These are phyloP conservation scores for Globisporangium lucens DNA, from an alignment of 352 stramenopile genomes.

Conservation along the genomic window DNA sequence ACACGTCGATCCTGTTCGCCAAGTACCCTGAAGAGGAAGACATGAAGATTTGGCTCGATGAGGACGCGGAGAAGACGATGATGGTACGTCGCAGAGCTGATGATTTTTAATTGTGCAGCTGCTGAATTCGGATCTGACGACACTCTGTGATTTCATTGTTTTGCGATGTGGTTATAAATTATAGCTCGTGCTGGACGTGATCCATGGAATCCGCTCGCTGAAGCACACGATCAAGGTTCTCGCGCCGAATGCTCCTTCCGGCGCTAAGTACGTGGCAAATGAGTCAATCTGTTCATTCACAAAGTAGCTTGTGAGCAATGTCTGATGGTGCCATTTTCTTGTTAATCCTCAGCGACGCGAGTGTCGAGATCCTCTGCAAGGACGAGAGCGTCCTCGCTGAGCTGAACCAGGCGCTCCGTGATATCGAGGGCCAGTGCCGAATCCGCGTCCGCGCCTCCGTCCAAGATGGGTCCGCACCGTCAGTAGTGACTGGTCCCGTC, in stretches of 20 bases:
- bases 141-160: not conserved
- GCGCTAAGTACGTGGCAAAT: conserved; percentile 21
- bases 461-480: not conserved
- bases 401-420: conserved; percentile 33
- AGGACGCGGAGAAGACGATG: conserved; percentile 87
- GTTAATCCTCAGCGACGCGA: conserved; percentile 9
- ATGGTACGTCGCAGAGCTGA: conserved; percentile 24
- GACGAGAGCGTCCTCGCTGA: conserved; percentile 27
- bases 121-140: not conserved
- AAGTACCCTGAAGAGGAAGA: conserved; percentile 85
- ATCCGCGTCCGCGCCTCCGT: conserved; percentile 26
- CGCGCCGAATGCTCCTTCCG: conserved; percentile 37
- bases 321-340: not conserved
- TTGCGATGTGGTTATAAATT: not conserved
- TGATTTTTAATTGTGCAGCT: no score
- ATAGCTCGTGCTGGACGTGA: conserved; percentile 81
- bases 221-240: conserved; percentile 74
- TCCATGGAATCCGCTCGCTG: conserved; percentile 94
- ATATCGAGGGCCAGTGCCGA: conserved; percentile 48
- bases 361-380: conserved; percentile 32
- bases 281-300: not conserved
- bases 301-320: not conserved
- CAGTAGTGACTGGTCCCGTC: conserved; percentile 15
- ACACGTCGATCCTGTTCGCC: conserved; percentile 65
- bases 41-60: conserved; percentile 75